Base-by-base conservation (phyloP, 2,329 filamentous ascomycete genomes). In the Aureobasidium subglaciale region DNA sequence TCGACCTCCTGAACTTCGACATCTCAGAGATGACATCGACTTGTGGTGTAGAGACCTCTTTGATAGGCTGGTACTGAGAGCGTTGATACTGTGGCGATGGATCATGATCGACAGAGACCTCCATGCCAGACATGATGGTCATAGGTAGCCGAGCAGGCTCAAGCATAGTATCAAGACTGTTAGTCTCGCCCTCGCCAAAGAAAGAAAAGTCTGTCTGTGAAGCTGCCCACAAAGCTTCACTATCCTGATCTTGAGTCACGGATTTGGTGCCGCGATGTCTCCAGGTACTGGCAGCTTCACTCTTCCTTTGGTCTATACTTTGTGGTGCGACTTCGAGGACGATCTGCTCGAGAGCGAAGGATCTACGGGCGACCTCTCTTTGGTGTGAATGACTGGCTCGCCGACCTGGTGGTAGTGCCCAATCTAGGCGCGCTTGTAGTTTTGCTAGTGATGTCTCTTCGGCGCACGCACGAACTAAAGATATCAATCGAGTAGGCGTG, bases 201-300 rank as follows among this genome's bases (percentile, higher is more conserved):
- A 69, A 69, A 25, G 78, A 81, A 59, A 84, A 85, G 62, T 85
- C 82, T 50, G 78, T 72, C 56, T 75, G 71, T 3, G 81, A 79
- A 8, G 81, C 81, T 48, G 75, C 72, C 81, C 81, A 84, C 10
- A 84, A 72, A 4, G 75, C 74, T 63, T 84, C 81, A 4, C 76
- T 78, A 61, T 85, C 82, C 8, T 71, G 68, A 59, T 84, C 81
- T 43, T 81, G 79, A 0, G 80, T 84, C 27, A 78, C 77, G 6
- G 80, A 83, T 59, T 75, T 78, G 6, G 72, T 75, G 8, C 69
- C 68, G 41, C 71, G 72, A 16, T 68, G 65, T 35, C 73, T 71
- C 66, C 75, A 76, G 27, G 75, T 73, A 16, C 70, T 74, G 2
- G 74, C 70, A 32, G 70, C 66, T 43, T 32, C 37, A 15, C 71